Evolutionary conservation across 139 green algal species (phyloP), one percentile per base, ranked within the genome.

Genomic region (Picochlorum sp.): DNA sequence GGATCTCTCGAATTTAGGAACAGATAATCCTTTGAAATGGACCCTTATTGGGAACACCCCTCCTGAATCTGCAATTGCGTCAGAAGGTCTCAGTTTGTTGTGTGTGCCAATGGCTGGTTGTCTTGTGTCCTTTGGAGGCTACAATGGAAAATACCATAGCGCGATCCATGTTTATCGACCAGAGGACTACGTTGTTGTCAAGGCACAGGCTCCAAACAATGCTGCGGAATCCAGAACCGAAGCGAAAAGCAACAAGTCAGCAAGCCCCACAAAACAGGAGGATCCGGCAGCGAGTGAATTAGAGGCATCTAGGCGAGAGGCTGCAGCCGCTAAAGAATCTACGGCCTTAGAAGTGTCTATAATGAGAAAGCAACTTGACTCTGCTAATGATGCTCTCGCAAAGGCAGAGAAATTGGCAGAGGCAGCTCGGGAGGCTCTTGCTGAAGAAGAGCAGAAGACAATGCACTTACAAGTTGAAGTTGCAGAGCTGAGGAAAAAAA

Each of bases 91-190:
- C 2, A 74, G 32, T 50, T 50, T 83, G 30, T 41, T 70, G 49
- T 54, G 65, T 18, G 61, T 73, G 33, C 67, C 74, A 29, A 62
- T 66, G 51, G 65, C 74, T 16, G 65, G 59, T 14, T 70, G 52
- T 45, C 60, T 90, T 28, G 37, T 91, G 2, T 70, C 77, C 3
- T 90, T 84, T 65, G 83, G 83, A 13, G 83, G 82, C 24, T 90
- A 90, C 72, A 84, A 86, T 61, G 83, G 83, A 16, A 66, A 60
- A 35, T 82, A 83, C 50, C 76, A 82, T 39, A 79, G 73, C 31
- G 40, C 59, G 7, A 54, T 82, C 10, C 73, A 82, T 26, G 44
- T 72, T 43, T 79, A 81, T 62, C 57, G 61, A 28, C 75, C 75
- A 55, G 68, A 72, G 33, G 44, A 53, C 6, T 70, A 50, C 28